Percentiles rank a stretch among this genome's conserved stretches.
Evolutionary conservation across 108 stramenopile species (phyloP).

Genomic region (Ochromonas danica): DNA sequence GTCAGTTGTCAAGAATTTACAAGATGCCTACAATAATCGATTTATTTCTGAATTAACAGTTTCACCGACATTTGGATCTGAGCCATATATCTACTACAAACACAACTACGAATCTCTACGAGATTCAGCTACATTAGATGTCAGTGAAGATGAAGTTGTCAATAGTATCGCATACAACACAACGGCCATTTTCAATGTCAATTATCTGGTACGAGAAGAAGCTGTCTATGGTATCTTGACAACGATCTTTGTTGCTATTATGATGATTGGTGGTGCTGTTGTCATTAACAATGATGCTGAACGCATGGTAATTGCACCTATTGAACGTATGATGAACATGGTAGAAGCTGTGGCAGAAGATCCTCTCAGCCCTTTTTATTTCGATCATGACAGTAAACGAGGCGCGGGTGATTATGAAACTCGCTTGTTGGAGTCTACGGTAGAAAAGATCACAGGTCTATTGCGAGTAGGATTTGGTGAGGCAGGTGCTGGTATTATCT

Average conservation of each 20-base stretch:
- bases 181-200: background rate
- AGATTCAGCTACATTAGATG: background rate
- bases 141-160: background rate
- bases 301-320: conserved; percentile 62
- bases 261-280: conserved; percentile 45
- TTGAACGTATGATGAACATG: conserved; percentile 63
- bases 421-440: conserved; percentile 54
- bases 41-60: background rate
- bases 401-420: conserved; percentile 57
- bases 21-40: background rate
- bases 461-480: conserved; percentile 69
- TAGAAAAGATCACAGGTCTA: conserved; percentile 51
- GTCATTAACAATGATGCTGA: conserved; percentile 66
- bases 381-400: conserved; percentile 31
- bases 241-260: conserved; percentile 12
- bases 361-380: conserved; percentile 58
- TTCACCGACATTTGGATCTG: background rate
- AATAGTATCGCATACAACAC: conserved; percentile 1
- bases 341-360: conserved; percentile 60
- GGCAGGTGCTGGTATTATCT: conserved; percentile 89
- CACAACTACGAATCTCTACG: background rate
- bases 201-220: background rate
- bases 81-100: background rate
- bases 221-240: background rate
- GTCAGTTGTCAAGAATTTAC: background rate